phyloP scores from a whole-genome alignment of 1,284 basidiomycete species.

The Pholiota adiposa region DNA sequence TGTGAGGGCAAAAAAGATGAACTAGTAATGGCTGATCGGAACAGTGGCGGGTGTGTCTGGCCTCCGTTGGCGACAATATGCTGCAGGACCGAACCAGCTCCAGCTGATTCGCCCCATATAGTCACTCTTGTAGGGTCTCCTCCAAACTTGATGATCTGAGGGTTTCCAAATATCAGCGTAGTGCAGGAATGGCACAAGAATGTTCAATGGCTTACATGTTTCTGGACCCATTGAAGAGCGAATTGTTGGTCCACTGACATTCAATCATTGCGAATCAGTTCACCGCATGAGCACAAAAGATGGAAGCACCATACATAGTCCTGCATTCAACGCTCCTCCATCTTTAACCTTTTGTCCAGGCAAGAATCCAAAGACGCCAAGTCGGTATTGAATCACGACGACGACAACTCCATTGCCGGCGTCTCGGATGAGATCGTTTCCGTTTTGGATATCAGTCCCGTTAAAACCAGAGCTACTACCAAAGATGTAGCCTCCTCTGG shows the following conservation, averaged over 20 bases:
- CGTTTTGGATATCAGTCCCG: slow-evolving; percentile 21
- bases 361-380: slow-evolving; percentile 48
- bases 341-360: slow-evolving; percentile 36
- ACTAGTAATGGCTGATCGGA: slow-evolving; percentile 47
- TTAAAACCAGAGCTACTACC: slow-evolving; percentile 27
- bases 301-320: slow-evolving; percentile 33
- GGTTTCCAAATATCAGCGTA: background rate
- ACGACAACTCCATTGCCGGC: slow-evolving; percentile 35
- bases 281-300: background rate
- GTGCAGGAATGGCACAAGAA: background rate
- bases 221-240: slow-evolving; percentile 44
- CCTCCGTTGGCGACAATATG: slow-evolving; percentile 42
- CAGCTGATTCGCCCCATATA: slow-evolving; percentile 42
- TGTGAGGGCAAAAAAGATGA: slow-evolving; percentile 52
- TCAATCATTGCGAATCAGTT: background rate
- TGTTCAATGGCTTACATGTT: slow-evolving; percentile 34
- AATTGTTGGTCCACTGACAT: slow-evolving; percentile 44
- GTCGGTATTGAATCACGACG: slow-evolving; percentile 45
- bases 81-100: slow-evolving; percentile 44
- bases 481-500: slow-evolving; percentile 32
- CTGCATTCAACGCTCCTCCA: slow-evolving; percentile 38
- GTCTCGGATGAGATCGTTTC: slow-evolving; percentile 32
- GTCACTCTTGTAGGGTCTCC: slow-evolving; percentile 35
- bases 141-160: slow-evolving; percentile 33
- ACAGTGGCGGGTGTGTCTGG: slow-evolving; percentile 43